phyloP scores from a whole-genome alignment of 139 green algal species.

The Volvox reticuliferus region DNA sequence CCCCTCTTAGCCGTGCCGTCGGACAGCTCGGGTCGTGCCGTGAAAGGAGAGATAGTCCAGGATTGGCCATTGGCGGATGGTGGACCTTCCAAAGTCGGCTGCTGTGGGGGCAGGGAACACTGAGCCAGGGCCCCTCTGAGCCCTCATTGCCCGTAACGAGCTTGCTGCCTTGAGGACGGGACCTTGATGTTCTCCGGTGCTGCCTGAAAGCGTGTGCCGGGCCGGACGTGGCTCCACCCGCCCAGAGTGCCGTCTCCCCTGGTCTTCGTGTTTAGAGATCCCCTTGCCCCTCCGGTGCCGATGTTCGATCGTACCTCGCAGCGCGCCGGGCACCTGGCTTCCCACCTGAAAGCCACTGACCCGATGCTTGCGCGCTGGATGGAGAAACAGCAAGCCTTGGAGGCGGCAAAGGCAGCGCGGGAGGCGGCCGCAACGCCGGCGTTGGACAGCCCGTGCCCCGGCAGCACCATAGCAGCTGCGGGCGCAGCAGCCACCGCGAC shows the following conservation, averaged over 20 bases:
- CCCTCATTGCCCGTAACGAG: too few species aligned
- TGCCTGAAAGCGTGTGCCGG: too few species aligned
- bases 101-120: too few species aligned
- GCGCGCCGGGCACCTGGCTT: slow-evolving; percentile 30
- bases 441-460: not conserved
- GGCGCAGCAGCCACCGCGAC: not conserved
- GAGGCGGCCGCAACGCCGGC: not conserved
- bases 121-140: too few species aligned
- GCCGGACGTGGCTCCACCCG: too few species aligned
- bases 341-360: slow-evolving; percentile 21
- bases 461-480: not conserved
- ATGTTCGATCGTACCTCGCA: not conserved
- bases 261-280: not conserved
- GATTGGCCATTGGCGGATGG: too few species aligned
- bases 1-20: too few species aligned
- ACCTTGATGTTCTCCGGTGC: too few species aligned
- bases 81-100: too few species aligned
- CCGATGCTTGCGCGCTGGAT: slow-evolving; percentile 24
- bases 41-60: too few species aligned
- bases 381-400: not conserved
- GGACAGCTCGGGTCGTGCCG: too few species aligned
- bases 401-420: not conserved
- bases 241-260: not conserved
- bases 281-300: not conserved
- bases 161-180: too few species aligned